Conservation (phyloP, 257 asterid species). For the Petrea volubilis region DNA sequence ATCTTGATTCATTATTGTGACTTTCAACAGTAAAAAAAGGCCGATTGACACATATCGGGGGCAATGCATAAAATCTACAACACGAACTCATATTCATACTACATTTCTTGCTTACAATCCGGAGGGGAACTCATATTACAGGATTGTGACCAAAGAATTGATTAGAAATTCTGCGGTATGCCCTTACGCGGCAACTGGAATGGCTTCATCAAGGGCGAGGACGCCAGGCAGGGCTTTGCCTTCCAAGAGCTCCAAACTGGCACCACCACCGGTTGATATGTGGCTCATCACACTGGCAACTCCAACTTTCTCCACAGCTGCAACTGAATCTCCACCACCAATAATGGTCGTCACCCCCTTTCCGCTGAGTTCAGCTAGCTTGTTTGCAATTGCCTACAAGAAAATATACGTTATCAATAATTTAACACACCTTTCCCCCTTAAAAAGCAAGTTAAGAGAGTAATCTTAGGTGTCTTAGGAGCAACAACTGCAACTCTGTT, state of each 20-base stretch:
- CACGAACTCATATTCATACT: not conserved
- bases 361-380: conserved; percentile 23
- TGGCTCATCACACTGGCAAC: conserved; percentile 26
- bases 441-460: too few species aligned
- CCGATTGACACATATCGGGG: not conserved
- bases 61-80: not conserved
- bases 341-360: conserved; percentile 27
- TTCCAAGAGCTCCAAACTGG: conserved; percentile 25
- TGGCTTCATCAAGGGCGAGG: conserved; percentile 20
- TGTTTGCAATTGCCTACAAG: conserved; percentile 25
- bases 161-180: not conserved
- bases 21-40: not conserved
- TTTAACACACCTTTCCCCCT: too few species aligned
- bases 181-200: conserved; percentile 3
- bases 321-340: conserved; percentile 32
- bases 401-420: not conserved
- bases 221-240: conserved; percentile 25
- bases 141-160: not conserved
- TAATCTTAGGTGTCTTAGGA: too few species aligned
- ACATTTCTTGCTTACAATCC: conserved; percentile 1
- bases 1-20: not conserved
- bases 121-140: not conserved
- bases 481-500: too few species aligned
- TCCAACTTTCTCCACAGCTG: conserved; percentile 29
- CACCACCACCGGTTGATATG: conserved; percentile 32